Evolutionary conservation across 2,329 filamentous ascomycete genomes (phyloP), one percentile per base, ranked within the genome.

Genomic region (Fusarium bulbicola): DNA sequence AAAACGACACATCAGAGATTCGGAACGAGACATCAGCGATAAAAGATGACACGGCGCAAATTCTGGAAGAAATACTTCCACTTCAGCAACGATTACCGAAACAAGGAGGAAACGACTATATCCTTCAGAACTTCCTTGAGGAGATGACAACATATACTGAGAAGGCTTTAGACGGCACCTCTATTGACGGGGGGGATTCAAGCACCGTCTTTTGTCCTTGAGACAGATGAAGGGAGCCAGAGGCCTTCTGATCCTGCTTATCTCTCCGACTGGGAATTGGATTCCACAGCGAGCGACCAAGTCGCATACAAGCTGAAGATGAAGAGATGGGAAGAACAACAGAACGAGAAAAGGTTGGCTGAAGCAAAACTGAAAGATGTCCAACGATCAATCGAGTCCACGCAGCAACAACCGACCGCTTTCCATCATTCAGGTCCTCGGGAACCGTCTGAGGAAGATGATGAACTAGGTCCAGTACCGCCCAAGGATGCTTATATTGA

Each of bases 111-210:
- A 58, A 36, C 24, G 54, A 47, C 18, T 47, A 36, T 2, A 36
- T 47, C 8, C 54, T 58, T 28, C 54, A 58, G 9, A 24, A 18
- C 24, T 58, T 58, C 8, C 39, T 58, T 13, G 54, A 58, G 13
- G 40, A 46, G 21, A 47, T 58, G 54, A 58, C 54, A 20, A 47
- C 28, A 10, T 58, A 58, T 10, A 58, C 54, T 6, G 40, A 58
- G 40, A 47, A 47, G 15, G 40, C 54, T 3, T 14, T 58, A 11
- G 40, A 47, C 5, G 54, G 40, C 12, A 0, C 14, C 14, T 58
- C 54, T 7, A 36, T 47, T 5, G 30, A 47, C 5, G n/a, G 24
- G 1, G 40, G n/a, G 5, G 15, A 11, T n/a, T 47, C 40, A 26
- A 47, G 54, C 24, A 3, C 7, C 18, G 11, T 28, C 54, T 7